These are phyloP conservation scores for Heliamphora exappendiculata DNA, from an alignment of 148 eudicot genomes.

Conservation along the genomic window DNA sequence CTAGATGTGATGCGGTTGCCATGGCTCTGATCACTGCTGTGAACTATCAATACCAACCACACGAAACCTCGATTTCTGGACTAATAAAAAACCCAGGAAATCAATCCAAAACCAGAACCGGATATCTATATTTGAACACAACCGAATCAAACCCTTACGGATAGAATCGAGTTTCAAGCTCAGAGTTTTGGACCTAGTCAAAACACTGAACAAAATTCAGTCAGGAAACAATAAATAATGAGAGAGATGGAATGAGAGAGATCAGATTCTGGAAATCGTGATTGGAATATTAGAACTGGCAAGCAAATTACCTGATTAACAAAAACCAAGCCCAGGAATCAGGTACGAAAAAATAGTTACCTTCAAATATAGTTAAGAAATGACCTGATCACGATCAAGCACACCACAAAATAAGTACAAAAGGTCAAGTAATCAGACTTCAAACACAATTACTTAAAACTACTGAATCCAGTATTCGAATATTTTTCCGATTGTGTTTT, in stretches of 20 bases:
- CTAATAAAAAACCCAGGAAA: not conserved
- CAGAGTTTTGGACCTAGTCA: not conserved
- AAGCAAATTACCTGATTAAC: constrained; percentile 15
- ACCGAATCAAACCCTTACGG: constrained; percentile 7
- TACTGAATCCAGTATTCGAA: not conserved
- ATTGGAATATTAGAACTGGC: constrained; percentile 7
- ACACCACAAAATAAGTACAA: constrained; percentile 4
- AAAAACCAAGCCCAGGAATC: constrained; percentile 7
- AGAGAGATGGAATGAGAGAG: not conserved
- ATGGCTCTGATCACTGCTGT: constrained; percentile 21
- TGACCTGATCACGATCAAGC: constrained; percentile 14
- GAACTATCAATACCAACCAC: constrained; percentile 16
- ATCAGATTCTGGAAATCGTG: not conserved
- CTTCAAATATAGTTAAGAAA: not conserved
- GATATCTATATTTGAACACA: constrained; percentile 11
- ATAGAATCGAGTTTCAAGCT: constrained; percentile 12
- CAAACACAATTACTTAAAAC: not conserved
- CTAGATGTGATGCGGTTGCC: constrained; percentile 42
- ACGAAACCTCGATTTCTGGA: not conserved
- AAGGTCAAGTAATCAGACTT: not conserved
- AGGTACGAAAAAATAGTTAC: not conserved
- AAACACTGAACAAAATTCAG: not conserved
- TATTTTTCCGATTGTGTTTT: not conserved
- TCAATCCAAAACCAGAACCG: not conserved
- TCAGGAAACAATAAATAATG: not conserved